Percentiles rank a stretch among this genome's conserved stretches.
phyloP scores from a whole-genome alignment of 768 basidiomycete species.

The Serendipita vermifera region DNA sequence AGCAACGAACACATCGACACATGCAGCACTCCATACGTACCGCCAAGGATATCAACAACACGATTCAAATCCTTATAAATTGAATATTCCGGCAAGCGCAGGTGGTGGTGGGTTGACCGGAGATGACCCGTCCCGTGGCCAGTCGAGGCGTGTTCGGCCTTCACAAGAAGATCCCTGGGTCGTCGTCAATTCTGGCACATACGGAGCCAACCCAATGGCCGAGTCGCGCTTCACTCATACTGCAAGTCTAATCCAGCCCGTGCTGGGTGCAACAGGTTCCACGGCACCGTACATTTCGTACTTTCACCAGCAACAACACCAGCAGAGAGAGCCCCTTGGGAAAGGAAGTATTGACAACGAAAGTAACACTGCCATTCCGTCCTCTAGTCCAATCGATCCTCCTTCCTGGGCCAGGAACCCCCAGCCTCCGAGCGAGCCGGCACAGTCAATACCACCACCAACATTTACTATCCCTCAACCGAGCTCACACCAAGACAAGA shows the following conservation, averaged over 20 bases:
- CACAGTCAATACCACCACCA: not conserved
- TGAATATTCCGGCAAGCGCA: no score
- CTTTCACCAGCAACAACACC: not conserved
- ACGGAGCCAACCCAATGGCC: not conserved
- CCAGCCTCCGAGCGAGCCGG: not conserved
- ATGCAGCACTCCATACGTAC: not conserved
- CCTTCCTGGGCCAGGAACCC: not conserved
- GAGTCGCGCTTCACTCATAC: not conserved
- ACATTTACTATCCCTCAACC: not conserved
- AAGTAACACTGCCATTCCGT: no score
- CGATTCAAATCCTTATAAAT: no score
- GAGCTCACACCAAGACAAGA: not conserved
- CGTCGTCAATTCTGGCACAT: not conserved
- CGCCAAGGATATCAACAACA: no score
- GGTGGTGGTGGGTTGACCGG: not conserved
- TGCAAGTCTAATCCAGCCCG: not conserved
- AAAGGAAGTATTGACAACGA: not conserved
- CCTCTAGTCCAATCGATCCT: no score
- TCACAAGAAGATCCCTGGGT: constrained; percentile 5
- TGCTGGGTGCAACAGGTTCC: not conserved
- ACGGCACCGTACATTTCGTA: not conserved
- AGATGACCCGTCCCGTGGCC: no score
- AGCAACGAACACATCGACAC: not conserved
- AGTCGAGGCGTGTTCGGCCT: not conserved
- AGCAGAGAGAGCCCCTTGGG: no score